Base-by-base conservation (phyloP, 1,284 basidiomycete species). In the Moesziomyces sp. region DNA sequence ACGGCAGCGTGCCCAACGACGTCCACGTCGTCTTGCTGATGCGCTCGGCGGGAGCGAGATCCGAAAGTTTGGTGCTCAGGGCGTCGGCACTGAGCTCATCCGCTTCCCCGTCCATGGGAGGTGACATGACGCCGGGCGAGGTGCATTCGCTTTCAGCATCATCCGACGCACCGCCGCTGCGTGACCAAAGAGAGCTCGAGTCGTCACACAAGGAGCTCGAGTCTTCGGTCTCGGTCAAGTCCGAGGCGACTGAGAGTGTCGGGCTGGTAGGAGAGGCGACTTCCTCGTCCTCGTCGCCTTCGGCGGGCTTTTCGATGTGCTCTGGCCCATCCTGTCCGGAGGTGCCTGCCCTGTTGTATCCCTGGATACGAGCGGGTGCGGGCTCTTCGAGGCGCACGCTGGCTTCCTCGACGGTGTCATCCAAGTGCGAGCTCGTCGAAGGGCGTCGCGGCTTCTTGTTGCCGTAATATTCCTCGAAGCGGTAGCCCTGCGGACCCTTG, bases 401-500 rank as follows among this genome's bases (percentile, higher is more conserved):
- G 1, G 70, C 70, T 26, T 73, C 69, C 16, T 63, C 70, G 2
- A 62, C 59, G 5, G 46, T 46, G 13, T 51, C 55, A 10, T 60
- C 64, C 7, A 33, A 16, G 3, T 16, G 14, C 24, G 43, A 11
- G 11, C 23, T 42, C 26, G 56, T 26, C 9, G 44, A 18, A n/a
- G 55, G 19, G 18, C 54, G 51, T 50, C 58, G 61, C 3, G 59
- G 52, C 59, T 57, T 58, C 58, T 59, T 72, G 48, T 51, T 49
- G 11, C 71, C 53, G 24, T 61, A 75, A 45, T 64, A 67, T 38
- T 75, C 73, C 33, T 67, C 63, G 24, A 75, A 75, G 5, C 68
- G 49, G 43, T 75, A 75, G 3, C 73, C 73, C 3, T 21, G 16
- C 0, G 68, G 73, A 19, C 73, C 73, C 21, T 68, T 71, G 26